Evolutionary conservation across 805 yeast genomes (phyloP).

Genomic region (Schwanniomyces occidentalis): DNA sequence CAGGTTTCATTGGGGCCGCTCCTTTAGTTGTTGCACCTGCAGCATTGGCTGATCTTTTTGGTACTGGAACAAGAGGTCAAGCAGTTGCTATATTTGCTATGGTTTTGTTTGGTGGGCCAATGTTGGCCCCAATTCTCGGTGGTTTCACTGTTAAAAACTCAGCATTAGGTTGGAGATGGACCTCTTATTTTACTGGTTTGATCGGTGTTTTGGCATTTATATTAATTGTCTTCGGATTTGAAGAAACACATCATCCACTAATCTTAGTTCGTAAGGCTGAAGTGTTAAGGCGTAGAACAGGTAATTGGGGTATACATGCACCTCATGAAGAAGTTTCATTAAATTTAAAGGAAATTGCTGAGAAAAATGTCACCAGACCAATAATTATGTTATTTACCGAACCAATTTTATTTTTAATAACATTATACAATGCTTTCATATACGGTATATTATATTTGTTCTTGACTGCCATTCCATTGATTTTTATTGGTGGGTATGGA

Average conservation of each 20-base stretch:
- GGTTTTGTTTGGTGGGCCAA: slow-evolving; percentile 77
- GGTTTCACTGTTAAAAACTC: slow-evolving; percentile 40
- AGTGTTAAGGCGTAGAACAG: slow-evolving; percentile 37
- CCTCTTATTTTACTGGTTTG: slow-evolving; percentile 51
- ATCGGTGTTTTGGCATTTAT: slow-evolving; percentile 33
- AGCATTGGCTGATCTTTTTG: slow-evolving; percentile 78
- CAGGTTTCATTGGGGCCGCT: slow-evolving; percentile 81
- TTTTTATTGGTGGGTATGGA: slow-evolving; percentile 57
- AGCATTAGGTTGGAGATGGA: slow-evolving; percentile 57
- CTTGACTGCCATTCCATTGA: slow-evolving; percentile 44
- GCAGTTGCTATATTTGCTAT: slow-evolving; percentile 72
- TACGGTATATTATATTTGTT: slow-evolving; percentile 49
- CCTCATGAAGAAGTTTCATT: slow-evolving; percentile 37
- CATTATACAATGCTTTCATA: slow-evolving; percentile 49
- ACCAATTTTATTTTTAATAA: slow-evolving; percentile 44
- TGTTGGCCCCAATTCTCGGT: slow-evolving; percentile 71
- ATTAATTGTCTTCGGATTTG: slow-evolving; percentile 28
- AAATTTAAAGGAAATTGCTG: slow-evolving; percentile 31
- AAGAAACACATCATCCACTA: slow-evolving; percentile 44
- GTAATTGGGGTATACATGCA: slow-evolving; percentile 41
- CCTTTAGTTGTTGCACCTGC: slow-evolving; percentile 87
- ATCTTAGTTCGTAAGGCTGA: slow-evolving; percentile 35
- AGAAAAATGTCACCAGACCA: slow-evolving; percentile 39
- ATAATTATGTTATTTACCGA: slow-evolving; percentile 38
- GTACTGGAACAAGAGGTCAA: slow-evolving; percentile 64